phyloP scores from a whole-genome alignment of 1,139 yeast genomes.

The Saccharomyces hybrid region DNA sequence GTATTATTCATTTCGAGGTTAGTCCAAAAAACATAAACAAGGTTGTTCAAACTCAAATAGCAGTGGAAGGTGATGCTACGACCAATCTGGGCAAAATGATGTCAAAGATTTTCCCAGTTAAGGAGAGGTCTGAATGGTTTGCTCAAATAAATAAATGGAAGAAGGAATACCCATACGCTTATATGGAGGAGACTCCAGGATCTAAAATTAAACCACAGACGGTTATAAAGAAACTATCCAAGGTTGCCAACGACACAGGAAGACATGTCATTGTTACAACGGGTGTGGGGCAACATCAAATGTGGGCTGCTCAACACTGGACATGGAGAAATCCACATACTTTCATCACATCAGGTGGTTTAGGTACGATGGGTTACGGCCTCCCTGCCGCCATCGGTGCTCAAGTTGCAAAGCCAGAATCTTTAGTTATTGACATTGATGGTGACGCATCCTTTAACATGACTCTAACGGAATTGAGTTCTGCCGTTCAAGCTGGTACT shows the following conservation, averaged over 20 bases:
- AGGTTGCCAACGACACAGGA: conserved; percentile 54
- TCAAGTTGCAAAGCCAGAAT: conserved; percentile 91
- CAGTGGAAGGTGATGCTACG: conserved; percentile 93
- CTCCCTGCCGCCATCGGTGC: conserved; percentile 98
- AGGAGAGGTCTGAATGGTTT: conserved; percentile 74
- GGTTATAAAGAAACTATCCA: conserved; percentile 68
- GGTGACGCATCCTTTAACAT: conserved; percentile 98
- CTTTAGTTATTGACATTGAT: conserved; percentile 90
- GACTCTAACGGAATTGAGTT: conserved; percentile 88
- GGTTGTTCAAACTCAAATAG: conserved; percentile 95
- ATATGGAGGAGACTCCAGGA: conserved; percentile 68
- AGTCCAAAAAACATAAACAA: conserved; percentile 95
- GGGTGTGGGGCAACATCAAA: conserved; percentile 99
- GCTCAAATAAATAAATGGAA: conserved; percentile 72
- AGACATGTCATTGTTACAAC: conserved; percentile 85
- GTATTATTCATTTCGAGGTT: conserved; percentile 92
- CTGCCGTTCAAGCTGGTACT: conserved; percentile 89
- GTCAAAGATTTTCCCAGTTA: conserved; percentile 59
- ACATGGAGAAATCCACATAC: conserved; percentile 88
- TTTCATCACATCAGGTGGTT: conserved; percentile 94
- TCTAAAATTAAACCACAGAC: conserved; percentile 91
- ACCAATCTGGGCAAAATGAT: conserved; percentile 63
- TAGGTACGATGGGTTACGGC: conserved; percentile 98
- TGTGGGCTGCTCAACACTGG: conserved; percentile 99
- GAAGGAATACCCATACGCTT: conserved; percentile 74